Evolutionary conservation across 345 rosid genomes (phyloP), one percentile per base, ranked within the genome.

Genomic region (Gossypium mustelinum): DNA sequence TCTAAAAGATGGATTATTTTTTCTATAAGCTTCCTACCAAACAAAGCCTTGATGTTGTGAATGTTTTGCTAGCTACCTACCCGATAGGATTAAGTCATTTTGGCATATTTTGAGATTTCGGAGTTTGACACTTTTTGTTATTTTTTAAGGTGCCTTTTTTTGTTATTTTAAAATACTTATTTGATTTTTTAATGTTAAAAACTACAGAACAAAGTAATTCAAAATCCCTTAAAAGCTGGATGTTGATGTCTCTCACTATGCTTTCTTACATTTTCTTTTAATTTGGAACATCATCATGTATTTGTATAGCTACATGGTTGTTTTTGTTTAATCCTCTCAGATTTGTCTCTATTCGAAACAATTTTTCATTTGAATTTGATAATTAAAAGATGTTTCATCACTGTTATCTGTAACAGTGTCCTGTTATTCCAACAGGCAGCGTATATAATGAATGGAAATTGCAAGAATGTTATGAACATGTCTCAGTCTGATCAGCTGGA

Each of bases 381-480:
- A 72, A 44, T 41, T 54, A 17, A 27, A 75, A 24, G 3, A 6
- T 27, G 14, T 50, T 76, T 45, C 18, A 8, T 60, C 9, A 20
- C 11, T 45, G 18, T 13, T 17, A 63, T 58, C 78, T 56, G 57
- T 77, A 55, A 69, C 60, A 51, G 20, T 71, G 18, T 68, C 74
- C 29, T 55, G 13, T 72, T 81, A 57, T 79, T 43, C 72, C 39
- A 67, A 80, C 97, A 94, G 98, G 98, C 98, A 34, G 96, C 92
- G 24, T 92, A 90, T 80, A 87, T 95, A 76, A 89, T 87, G 51
- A 95, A 89, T 78, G 99, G 99, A 71, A 92, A 88, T 75, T 90
- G 96, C 97, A 94, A 94, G 86, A 94, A 90, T 84, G 87, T 94
- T 58, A 92, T 94, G 98, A 85, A 90, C 79, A 88, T 90, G 97